Evolutionary conservation across 2,329 filamentous ascomycete genomes (phyloP).

Genomic region (Berkeleyomyces basicola): DNA sequence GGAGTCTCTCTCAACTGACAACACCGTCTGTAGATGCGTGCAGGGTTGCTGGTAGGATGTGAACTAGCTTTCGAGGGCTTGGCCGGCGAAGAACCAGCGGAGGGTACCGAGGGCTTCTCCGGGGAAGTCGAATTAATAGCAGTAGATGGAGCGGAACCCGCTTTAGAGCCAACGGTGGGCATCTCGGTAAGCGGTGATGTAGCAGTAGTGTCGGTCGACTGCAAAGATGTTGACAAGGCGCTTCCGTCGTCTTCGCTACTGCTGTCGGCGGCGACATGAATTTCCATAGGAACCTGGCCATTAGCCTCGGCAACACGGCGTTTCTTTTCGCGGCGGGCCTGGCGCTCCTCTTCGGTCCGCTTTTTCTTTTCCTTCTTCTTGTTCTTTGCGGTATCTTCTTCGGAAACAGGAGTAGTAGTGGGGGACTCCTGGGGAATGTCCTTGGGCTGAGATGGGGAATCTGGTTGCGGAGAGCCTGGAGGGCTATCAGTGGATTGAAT

Average conservation of each 20-base stretch:
- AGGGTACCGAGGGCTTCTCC: not conserved
- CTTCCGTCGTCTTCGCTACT: slow-evolving; percentile 15
- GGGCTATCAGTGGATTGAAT: not conserved
- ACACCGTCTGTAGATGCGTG: slow-evolving; percentile 83
- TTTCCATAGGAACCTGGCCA: slow-evolving; percentile 69
- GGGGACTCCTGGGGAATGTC: slow-evolving; percentile 26
- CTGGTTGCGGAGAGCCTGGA: not conserved
- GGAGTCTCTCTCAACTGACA: slow-evolving; percentile 88
- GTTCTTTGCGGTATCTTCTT: slow-evolving; percentile 33
- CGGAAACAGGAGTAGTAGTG: slow-evolving; percentile 17
- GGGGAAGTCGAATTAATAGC: slow-evolving; percentile 4
- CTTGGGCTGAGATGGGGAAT: not conserved
- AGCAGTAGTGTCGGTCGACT: not conserved
- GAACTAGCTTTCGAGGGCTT: slow-evolving; percentile 25
- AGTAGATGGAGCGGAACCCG: not conserved
- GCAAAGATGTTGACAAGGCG: not conserved
- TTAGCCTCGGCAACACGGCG: slow-evolving; percentile 73
- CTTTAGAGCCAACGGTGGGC: not conserved
- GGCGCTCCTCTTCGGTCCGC: slow-evolving; percentile 79
- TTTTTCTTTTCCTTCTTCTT: slow-evolving; percentile 95
- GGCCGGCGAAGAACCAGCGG: slow-evolving; percentile 24
- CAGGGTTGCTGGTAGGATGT: slow-evolving; percentile 71
- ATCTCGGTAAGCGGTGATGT: not conserved
- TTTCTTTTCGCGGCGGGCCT: slow-evolving; percentile 81
- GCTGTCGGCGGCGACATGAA: slow-evolving; percentile 40